phyloP scores from a whole-genome alignment of 108 stramenopile genomes.

The Stephanodiscus minutulus region DNA sequence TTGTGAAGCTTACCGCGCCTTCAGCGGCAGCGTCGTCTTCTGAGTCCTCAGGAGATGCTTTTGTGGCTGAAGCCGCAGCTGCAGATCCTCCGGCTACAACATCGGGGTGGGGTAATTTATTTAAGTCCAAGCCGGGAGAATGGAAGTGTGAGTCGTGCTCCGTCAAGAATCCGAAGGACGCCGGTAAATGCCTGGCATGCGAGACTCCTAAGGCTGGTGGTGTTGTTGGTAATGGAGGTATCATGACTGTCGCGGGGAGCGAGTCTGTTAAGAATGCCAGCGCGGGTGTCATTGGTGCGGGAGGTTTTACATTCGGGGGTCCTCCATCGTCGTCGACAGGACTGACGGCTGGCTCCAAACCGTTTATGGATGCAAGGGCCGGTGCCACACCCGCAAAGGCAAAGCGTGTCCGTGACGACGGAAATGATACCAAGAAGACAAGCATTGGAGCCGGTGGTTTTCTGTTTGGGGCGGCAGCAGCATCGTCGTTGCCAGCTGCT shows the following conservation, averaged over 20 bases:
- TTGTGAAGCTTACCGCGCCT: not conserved
- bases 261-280: not conserved
- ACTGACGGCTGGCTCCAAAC: constrained; percentile 3
- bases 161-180: constrained; percentile 27
- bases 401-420: constrained; percentile 1
- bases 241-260: not conserved
- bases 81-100: constrained; percentile 7
- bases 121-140: constrained; percentile 45
- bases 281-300: not conserved
- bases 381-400: not conserved
- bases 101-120: constrained; percentile 47
- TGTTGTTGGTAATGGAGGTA: constrained; percentile 1
- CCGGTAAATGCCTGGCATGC: constrained; percentile 40
- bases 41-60: not conserved
- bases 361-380: not conserved
- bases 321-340: not conserved
- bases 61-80: constrained; percentile 1
- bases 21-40: not conserved
- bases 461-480: constrained; percentile 14
- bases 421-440: not conserved
- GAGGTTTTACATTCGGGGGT: constrained; percentile 6
- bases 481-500: not conserved
- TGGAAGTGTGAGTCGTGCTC: constrained; percentile 59
- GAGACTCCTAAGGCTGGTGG: constrained; percentile 22
- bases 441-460: constrained; percentile 32